A percentile compares a stretch with the other conserved stretches of the same genome.
These are phyloP conservation scores for Rhazya stricta DNA, from an alignment of 257 asterid species.

Conservation along the genomic window DNA sequence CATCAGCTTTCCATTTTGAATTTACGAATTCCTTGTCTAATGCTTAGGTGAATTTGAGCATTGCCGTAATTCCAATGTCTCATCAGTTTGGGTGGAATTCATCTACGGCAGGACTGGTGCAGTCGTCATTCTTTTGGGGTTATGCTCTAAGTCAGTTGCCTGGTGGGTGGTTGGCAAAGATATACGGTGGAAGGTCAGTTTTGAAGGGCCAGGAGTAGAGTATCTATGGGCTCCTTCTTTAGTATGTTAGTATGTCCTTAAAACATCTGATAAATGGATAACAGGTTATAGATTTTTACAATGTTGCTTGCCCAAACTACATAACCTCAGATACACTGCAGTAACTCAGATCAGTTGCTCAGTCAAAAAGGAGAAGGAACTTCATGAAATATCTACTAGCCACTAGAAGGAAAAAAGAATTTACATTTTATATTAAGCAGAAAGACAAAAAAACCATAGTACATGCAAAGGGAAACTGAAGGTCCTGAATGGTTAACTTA, in stretches of 20 bases:
- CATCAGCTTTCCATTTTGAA: not conserved
- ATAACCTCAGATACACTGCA: not conserved
- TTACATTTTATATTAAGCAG: not conserved
- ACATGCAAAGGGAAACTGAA: not conserved
- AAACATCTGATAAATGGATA: not conserved
- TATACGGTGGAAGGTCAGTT: constrained; percentile 93
- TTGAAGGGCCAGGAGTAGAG: constrained; percentile 19
- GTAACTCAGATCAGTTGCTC: not conserved
- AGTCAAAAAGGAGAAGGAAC: not conserved
- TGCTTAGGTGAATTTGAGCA: constrained; percentile 83
- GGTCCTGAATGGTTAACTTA: not conserved
- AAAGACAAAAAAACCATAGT: not conserved
- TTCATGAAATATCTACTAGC: not conserved
- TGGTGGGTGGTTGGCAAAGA: constrained; percentile 94
- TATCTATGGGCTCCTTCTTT: constrained; percentile 9
- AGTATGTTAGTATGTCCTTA: constrained; percentile 1
- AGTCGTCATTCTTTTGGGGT: constrained; percentile 99
- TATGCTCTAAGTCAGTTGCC: constrained; percentile 98
- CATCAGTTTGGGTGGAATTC: constrained; percentile 97
- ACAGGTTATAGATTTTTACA: not conserved
- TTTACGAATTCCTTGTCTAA: constrained; percentile 23
- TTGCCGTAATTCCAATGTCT: constrained; percentile 97
- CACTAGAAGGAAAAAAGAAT: not conserved
- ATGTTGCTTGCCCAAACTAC: not conserved
- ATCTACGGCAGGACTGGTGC: constrained; percentile 91